Evolutionary conservation across 306 rosid genomes (phyloP).

Genomic region (Nissolia schottii): DNA sequence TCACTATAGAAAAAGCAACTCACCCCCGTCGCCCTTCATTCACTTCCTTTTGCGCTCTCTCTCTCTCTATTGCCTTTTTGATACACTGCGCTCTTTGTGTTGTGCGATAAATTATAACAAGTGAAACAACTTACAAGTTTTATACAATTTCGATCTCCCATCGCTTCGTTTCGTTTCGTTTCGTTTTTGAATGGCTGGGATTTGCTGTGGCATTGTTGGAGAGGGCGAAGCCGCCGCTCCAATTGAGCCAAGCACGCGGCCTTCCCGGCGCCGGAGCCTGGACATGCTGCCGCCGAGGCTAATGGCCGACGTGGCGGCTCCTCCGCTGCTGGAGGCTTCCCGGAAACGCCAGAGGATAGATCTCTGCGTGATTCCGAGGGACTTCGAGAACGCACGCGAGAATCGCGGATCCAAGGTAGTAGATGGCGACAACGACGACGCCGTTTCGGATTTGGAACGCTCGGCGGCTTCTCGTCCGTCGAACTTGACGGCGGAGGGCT

Average conservation of each 20-base stretch:
- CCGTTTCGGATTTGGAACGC: neutral
- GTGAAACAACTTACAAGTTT: too few species aligned
- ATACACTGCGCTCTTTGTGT: neutral
- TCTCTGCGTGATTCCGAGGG: neutral
- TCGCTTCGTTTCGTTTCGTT: too few species aligned
- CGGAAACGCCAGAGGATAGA: conserved; percentile 54
- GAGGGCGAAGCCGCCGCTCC: conserved; percentile 54
- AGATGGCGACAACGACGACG: neutral
- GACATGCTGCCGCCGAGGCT: conserved; percentile 36
- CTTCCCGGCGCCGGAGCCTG: conserved; percentile 40
- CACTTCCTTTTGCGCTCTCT: neutral
- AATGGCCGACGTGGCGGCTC: conserved; percentile 41
- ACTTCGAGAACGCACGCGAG: neutral
- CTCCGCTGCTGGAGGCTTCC: neutral
- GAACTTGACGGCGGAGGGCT: neutral
- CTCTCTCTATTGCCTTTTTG: neutral
- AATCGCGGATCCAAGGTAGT: neutral
- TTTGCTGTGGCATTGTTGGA: conserved; percentile 75
- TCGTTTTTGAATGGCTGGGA: conserved; percentile 55
- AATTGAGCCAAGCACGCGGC: conserved; percentile 36
- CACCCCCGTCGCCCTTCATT: conserved; percentile 8
- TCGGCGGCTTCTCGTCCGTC: neutral
- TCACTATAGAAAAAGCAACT: conserved; percentile 36
- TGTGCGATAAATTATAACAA: too few species aligned
- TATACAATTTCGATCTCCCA: neutral